Evolutionary conservation across 768 basidiomycete species (phyloP).

Genomic region (Butyriboletus loyo): DNA sequence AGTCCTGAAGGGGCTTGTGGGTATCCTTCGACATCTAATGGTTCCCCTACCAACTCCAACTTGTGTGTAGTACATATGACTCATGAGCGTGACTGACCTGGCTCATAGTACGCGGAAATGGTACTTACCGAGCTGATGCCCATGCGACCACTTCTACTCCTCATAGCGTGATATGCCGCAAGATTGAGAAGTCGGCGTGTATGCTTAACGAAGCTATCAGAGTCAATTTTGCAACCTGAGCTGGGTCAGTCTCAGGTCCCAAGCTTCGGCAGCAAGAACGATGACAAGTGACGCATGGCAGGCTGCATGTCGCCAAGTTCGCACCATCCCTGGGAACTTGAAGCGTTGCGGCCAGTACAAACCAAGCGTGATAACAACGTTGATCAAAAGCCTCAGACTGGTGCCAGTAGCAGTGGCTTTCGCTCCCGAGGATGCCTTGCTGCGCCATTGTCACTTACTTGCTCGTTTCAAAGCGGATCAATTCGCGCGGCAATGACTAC

Average conservation of each 20-base stretch:
- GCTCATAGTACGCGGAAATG: background rate
- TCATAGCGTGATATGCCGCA: background rate
- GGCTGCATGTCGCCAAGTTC: constrained; percentile 1
- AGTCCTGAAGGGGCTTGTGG: constrained; percentile 54
- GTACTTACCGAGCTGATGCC: constrained; percentile 13
- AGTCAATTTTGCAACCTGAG: background rate
- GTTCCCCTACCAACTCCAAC: constrained; percentile 38
- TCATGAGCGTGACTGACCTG: background rate
- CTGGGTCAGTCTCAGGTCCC: background rate
- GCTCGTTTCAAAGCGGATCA: background rate
- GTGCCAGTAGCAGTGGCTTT: too few relatives aligned
- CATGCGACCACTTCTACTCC: background rate
- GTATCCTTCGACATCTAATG: constrained; percentile 60
- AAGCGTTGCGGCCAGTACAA: too few relatives aligned
- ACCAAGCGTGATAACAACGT: too few relatives aligned
- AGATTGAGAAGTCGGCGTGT: background rate
- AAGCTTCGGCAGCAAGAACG: background rate
- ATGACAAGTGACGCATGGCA: background rate
- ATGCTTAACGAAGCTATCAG: background rate
- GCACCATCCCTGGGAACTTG: constrained; percentile 14
- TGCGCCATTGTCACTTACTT: background rate
- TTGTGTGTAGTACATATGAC: constrained; percentile 1
- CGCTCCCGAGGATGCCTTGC: too few relatives aligned
- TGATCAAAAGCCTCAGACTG: too few relatives aligned
- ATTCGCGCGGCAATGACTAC: background rate